Base-by-base conservation (phyloP, 495 filamentous ascomycete species). In the Physcia stellaris region DNA sequence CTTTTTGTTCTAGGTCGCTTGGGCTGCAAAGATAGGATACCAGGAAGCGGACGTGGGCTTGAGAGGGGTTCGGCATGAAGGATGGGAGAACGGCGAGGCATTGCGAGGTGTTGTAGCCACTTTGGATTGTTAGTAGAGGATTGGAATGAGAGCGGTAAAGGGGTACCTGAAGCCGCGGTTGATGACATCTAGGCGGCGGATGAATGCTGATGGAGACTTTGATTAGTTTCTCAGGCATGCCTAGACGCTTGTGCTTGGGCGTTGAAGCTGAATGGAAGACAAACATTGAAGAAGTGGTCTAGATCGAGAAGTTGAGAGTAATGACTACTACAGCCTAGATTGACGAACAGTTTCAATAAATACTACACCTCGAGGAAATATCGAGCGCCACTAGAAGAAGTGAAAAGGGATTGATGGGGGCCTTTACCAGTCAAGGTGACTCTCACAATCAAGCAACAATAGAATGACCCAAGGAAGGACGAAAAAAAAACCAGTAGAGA, bases 61-160 rank as follows among this genome's bases (percentile, higher is more conserved):
- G 63, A 45, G 59, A 57, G 31, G 61, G 77, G 26, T 47, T 58
- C 16, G 61, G 77, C 53, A 83, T 70, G 45, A 79, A 66, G 30
- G 59, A 57, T 0, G 68, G 66, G 26, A 83, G 62, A 29, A 75
- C 56, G 26, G 71, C 58, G 42, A 79, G 51, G 1, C 75, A 79
- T 51, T 80, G 69, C 18, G 57, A 52, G n/a, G 78, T 79, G 41
- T 68, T 79, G 60, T 83, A 84, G 22, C 79, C 79, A 34, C 77
- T 80, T 27, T n/a, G 36, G 7, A 24, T 16, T 4, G 26, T n/a
- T n/a, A n/a, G n/a, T n/a, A n/a, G n/a, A n/a, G n/a, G n/a, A n/a
- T n/a, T n/a, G n/a, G n/a, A n/a, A n/a, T n/a, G n/a, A n/a, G n/a
- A n/a, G n/a, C n/a, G 9, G 24, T 6, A 16, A 24, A 15, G 5